Conservation (phyloP, 2,329 filamentous ascomycete species). For the Botryotinia narcissicola region DNA sequence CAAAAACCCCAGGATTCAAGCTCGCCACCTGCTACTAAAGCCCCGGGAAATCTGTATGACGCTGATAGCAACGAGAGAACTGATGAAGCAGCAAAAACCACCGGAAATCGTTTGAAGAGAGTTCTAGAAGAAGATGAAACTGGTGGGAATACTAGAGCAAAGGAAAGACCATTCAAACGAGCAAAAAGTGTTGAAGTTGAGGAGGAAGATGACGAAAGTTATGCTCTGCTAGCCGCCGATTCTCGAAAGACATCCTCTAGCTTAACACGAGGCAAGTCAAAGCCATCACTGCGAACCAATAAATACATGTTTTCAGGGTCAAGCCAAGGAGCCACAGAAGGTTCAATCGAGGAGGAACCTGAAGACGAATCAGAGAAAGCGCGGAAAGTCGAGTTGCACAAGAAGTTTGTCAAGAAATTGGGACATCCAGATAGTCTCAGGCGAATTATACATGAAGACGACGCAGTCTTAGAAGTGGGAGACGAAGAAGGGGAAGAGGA, state of each 20-base stretch:
- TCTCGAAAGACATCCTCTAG: slow-evolving; percentile 34
- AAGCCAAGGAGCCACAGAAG: slow-evolving; percentile 32
- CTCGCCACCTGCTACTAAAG: slow-evolving; percentile 32
- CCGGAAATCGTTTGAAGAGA: slow-evolving; percentile 45
- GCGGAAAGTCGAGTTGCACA: slow-evolving; percentile 70
- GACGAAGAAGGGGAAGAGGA: slow-evolving; percentile 58
- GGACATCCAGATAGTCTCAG: slow-evolving; percentile 77
- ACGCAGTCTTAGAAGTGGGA: slow-evolving; percentile 45
- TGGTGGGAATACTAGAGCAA: slow-evolving; percentile 43
- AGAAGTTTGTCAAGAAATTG: slow-evolving; percentile 85
- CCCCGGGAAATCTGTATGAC: slow-evolving; percentile 31
- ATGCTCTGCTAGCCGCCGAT: slow-evolving; percentile 44
- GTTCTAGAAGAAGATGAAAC: slow-evolving; percentile 49
- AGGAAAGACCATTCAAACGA: slow-evolving; percentile 46
- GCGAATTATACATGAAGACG: slow-evolving; percentile 55
- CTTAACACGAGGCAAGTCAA: slow-evolving; percentile 27
- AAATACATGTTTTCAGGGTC: slow-evolving; percentile 52
- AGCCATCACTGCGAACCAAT: slow-evolving; percentile 46
- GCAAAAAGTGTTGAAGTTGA: slow-evolving; percentile 40
- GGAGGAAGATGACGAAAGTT: slow-evolving; percentile 43
- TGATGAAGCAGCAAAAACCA: slow-evolving; percentile 20
- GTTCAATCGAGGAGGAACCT: slow-evolving; percentile 38
- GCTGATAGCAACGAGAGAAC: slow-evolving; percentile 34
- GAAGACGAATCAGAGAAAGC: slow-evolving; percentile 52
- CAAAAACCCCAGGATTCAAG: slow-evolving; percentile 32